Conservation (phyloP, 129 eudicot genomes). For the Apium graveolens region DNA sequence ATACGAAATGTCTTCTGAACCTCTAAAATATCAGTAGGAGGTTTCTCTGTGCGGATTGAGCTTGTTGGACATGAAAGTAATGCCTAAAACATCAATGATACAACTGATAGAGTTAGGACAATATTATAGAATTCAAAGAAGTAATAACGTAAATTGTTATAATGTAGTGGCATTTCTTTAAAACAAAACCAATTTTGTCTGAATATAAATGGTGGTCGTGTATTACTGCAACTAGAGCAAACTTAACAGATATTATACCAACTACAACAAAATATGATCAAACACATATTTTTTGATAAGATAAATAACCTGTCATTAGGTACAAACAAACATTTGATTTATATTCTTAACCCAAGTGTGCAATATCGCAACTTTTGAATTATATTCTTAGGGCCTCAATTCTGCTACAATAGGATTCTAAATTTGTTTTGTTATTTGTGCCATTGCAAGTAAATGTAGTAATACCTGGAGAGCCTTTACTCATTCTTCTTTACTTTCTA, state of each 20-base stretch:
- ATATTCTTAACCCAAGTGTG: background rate
- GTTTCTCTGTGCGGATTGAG: slow-evolving; percentile 59
- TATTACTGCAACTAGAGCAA: background rate
- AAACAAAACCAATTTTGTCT: background rate
- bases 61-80: slow-evolving; percentile 71
- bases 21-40: slow-evolving; percentile 42
- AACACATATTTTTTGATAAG: background rate
- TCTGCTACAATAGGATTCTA: too few relatives aligned
- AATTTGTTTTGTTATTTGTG: background rate
- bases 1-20: slow-evolving; percentile 68
- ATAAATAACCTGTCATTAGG: background rate
- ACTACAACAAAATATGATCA: background rate
- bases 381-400: too few relatives aligned
- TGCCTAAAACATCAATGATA: slow-evolving; percentile 35
- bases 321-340: background rate
- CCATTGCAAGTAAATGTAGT: background rate
- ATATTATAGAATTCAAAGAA: background rate
- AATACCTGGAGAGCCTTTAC: slow-evolving; percentile 68
- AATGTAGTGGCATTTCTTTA: too few relatives aligned
- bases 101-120: background rate
- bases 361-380: too few relatives aligned
- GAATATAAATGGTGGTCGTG: background rate
- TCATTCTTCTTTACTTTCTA: slow-evolving; percentile 49
- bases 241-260: background rate
- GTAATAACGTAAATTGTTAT: too few relatives aligned